These are phyloP conservation scores for Priceomyces haplophilus DNA, from an alignment of 805 yeast genomes.

Conservation along the genomic window DNA sequence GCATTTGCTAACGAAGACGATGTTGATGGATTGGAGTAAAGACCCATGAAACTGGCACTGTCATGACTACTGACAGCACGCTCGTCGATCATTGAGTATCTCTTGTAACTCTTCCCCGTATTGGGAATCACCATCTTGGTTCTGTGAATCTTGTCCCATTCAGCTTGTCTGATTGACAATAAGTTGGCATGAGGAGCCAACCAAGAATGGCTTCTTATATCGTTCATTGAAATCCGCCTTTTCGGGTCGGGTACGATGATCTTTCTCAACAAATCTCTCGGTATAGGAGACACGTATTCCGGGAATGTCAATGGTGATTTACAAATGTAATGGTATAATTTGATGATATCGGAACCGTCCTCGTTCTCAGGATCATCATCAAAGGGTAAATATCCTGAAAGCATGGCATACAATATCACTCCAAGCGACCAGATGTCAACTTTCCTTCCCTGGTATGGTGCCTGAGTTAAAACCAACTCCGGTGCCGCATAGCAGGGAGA, in stretches of 20 bases:
- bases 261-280: slow-evolving; percentile 84
- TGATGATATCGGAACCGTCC: slow-evolving; percentile 90
- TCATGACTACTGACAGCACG: slow-evolving; percentile 22
- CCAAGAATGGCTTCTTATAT: slow-evolving; percentile 85
- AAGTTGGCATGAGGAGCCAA: slow-evolving; percentile 77
- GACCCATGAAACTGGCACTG: slow-evolving; percentile 33
- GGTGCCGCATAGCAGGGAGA: slow-evolving; percentile 99
- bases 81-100: slow-evolving; percentile 45
- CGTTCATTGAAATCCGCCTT: slow-evolving; percentile 64
- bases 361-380: slow-evolving; percentile 97
- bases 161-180: slow-evolving; percentile 78
- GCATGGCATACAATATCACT: slow-evolving; percentile 91
- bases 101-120: slow-evolving; percentile 29
- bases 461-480: slow-evolving; percentile 82
- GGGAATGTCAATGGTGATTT: slow-evolving; percentile 92
- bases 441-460: slow-evolving; percentile 86
- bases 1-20: slow-evolving; percentile 56
- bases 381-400: slow-evolving; percentile 94
- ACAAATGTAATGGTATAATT: slow-evolving; percentile 87
- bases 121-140: slow-evolving; percentile 28
- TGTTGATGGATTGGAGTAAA: slow-evolving; percentile 65
- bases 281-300: slow-evolving; percentile 84
- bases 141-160: slow-evolving; percentile 71
- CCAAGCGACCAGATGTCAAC: slow-evolving; percentile 98
- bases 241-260: slow-evolving; percentile 83